Conservation (phyloP, 805 yeast genomes). For the Starmerella bacillaris region DNA sequence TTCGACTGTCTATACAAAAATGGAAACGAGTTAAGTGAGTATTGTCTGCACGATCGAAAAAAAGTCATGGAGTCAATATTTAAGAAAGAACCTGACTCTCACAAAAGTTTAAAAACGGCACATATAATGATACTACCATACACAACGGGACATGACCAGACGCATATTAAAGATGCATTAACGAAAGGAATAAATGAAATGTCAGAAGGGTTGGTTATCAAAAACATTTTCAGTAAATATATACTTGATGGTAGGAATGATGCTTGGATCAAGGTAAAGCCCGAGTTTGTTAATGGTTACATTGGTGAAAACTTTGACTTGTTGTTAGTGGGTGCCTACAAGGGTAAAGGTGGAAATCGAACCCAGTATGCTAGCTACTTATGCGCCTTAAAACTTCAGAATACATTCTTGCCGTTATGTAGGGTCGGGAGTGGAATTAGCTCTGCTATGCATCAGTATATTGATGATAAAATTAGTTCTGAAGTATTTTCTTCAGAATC, state of each 20-base stretch:
- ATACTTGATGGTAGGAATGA: slow-evolving; percentile 40
- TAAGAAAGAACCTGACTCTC: slow-evolving; percentile 21
- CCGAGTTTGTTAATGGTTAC: slow-evolving; percentile 61
- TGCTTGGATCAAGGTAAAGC: slow-evolving; percentile 79
- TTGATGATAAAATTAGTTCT: slow-evolving; percentile 38
- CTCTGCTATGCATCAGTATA: slow-evolving; percentile 37
- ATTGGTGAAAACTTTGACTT: slow-evolving; percentile 78
- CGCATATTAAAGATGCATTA: slow-evolving; percentile 40
- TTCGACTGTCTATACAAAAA: slow-evolving; percentile 63
- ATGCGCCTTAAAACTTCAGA: slow-evolving; percentile 44
- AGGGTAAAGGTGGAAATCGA: slow-evolving; percentile 36
- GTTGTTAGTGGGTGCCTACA: slow-evolving; percentile 58
- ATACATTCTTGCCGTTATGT: slow-evolving; percentile 47
- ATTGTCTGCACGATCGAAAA: slow-evolving; percentile 41
- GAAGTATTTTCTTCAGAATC: slow-evolving; percentile 33
- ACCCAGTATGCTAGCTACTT: slow-evolving; percentile 34
- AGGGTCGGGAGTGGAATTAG: slow-evolving; percentile 74
- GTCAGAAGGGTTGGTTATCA: slow-evolving; percentile 71
- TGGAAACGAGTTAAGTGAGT: slow-evolving; percentile 39
- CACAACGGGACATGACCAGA: slow-evolving; percentile 27
- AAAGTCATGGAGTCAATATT: slow-evolving; percentile 31
- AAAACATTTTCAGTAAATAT: slow-evolving; percentile 43
- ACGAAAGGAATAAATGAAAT: slow-evolving; percentile 37
- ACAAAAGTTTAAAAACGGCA: slow-evolving; percentile 5
- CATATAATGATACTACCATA: slow-evolving; percentile 20